Base-by-base conservation (phyloP, 495 filamentous ascomycete genomes). In the Jackrogersella minutella region DNA sequence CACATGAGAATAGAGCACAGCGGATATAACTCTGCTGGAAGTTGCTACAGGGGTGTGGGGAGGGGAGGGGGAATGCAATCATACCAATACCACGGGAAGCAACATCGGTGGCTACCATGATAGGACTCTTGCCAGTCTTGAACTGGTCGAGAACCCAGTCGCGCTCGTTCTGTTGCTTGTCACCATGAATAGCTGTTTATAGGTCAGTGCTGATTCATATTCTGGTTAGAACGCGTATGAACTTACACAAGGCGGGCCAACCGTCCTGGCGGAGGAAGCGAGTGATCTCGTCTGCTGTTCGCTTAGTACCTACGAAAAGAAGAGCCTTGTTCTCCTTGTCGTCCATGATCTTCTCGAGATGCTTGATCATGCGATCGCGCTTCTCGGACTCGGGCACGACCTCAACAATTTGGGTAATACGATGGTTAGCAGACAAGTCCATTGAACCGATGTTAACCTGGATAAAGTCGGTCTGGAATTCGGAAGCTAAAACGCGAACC, bases 11-110 rank as follows among this genome's bases (percentile, higher is more conserved):
- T 90, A 92, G 87, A 93, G 90, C 89, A 94, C 87, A 90, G 79
- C 79, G 83, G 84, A 83, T 85, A 84, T 81, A 86, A 80, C 82
- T 79, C 85, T 88, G 87, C 88, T 85, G 82, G 88, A 86, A 81
- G 77, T 87, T 82, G 82, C 80, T 78, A 78, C 77, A 70, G 74
- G 64, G 72, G 70, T 76, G 69, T 59, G 77, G 74, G 74, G 72
- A 68, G 75, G 74, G 74, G 64, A 67, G 73, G 79, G 80, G 78
- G 73, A 71, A 72, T 83, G 78, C 84, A 86, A 90, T 96, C 95
- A 97, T 97, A 99, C 95, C 95, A 84, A 99, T 99, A 87, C 95
- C 95, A 85, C 95, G 91, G 62, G 96, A 97, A 74, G 95, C 95
- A 71, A 99, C 95, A 81, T 99, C 95, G 51, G 95, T 99, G 74